A percentile compares a stretch with the other conserved stretches of the same genome.
Evolutionary conservation across 1,284 basidiomycete species (phyloP).

Genomic region (Salmacisia buchloeana): DNA sequence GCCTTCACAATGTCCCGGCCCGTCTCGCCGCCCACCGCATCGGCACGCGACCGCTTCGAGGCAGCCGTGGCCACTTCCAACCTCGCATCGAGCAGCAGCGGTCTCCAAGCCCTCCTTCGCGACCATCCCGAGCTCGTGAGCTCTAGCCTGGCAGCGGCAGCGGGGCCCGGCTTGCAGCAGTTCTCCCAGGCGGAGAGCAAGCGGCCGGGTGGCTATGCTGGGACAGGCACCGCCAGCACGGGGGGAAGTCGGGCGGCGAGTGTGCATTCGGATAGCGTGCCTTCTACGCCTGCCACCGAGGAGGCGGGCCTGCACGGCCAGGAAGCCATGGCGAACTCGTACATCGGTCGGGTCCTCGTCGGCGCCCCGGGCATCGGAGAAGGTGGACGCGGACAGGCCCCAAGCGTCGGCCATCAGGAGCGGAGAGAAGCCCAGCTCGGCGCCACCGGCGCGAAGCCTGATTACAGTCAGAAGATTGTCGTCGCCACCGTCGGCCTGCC

Average conservation of each 20-base stretch:
- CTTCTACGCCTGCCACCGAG: constrained; percentile 16
- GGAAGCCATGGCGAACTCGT: neutral
- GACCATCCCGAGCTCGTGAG: constrained; percentile 49
- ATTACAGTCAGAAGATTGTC: constrained; percentile 98
- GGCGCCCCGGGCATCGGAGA: constrained; percentile 10
- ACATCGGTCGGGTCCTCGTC: neutral
- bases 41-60: constrained; percentile 34
- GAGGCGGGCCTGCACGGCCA: constrained; percentile 7
- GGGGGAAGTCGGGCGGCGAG: neutral
- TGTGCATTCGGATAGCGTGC: neutral
- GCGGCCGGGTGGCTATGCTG: neutral
- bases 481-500: constrained; percentile 76
- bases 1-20: constrained; percentile 23
- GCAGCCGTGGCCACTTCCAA: constrained; percentile 37
- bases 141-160: constrained; percentile 37
- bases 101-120: constrained; percentile 43
- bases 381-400: neutral
- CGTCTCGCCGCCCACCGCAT: constrained; percentile 30
- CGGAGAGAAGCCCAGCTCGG: constrained; percentile 14
- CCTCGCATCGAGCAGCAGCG: constrained; percentile 36
- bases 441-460: constrained; percentile 77
- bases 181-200: constrained; percentile 4
- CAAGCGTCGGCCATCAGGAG: neutral
- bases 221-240: neutral
- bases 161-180: constrained; percentile 28